These are phyloP conservation scores for Verticillium alfalfae DNA, from an alignment of 2,329 filamentous ascomycete genomes.

Conservation along the genomic window DNA sequence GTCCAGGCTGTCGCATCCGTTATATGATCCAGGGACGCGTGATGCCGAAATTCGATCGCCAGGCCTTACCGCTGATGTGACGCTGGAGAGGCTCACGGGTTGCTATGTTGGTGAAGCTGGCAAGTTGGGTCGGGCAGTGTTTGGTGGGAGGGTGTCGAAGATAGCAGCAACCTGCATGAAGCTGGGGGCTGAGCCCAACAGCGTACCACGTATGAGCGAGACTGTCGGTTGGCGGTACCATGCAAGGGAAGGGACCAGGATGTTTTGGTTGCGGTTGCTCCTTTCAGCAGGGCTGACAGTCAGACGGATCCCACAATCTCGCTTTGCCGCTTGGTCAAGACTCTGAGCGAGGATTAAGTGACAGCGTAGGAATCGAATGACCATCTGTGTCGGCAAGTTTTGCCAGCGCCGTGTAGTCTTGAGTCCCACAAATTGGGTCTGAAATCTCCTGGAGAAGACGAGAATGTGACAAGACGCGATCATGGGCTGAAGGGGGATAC, in stretches of 20 bases:
- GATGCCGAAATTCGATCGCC: neutral
- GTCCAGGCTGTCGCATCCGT: neutral
- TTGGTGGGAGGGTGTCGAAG: conserved; percentile 4
- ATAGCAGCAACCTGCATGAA: conserved; percentile 4
- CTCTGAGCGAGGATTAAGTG: neutral
- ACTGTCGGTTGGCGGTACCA: conserved; percentile 6
- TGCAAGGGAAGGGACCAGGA: neutral
- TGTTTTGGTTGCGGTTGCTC: neutral
- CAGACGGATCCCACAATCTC: neutral
- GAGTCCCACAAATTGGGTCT: neutral
- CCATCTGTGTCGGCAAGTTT: neutral
- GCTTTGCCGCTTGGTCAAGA: neutral
- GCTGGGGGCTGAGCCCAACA: conserved; percentile 9
- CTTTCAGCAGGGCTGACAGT: neutral
- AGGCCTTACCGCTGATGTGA: neutral
- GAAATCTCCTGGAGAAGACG: neutral
- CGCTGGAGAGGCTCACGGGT: neutral
- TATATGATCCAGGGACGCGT: neutral
- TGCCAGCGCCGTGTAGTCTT: neutral
- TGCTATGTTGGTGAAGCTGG: conserved; percentile 7
- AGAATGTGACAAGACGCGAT: neutral
- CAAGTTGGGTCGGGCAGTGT: conserved; percentile 4
- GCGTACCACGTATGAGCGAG: conserved; percentile 3
- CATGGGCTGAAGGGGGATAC: neutral
- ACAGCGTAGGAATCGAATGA: neutral